phyloP scores from a whole-genome alignment of 2,329 filamentous ascomycete species.

The Cercospora sp. region DNA sequence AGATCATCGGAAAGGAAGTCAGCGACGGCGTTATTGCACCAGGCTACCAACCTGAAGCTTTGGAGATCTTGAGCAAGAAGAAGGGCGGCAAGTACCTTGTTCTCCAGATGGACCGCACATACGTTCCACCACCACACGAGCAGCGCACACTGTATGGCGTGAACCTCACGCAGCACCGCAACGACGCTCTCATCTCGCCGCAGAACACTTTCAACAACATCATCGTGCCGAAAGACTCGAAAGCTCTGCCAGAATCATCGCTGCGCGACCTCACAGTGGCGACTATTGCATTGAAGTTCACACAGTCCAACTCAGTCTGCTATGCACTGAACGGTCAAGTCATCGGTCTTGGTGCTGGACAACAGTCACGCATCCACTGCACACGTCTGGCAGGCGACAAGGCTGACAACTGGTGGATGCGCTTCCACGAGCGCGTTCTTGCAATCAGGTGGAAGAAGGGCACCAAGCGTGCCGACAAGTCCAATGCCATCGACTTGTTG shows the following conservation, averaged over 20 bases:
- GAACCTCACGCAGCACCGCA: constrained; percentile 84
- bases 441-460: constrained; percentile 96
- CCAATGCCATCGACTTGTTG: constrained; percentile 94
- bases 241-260: constrained; percentile 73
- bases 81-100: constrained; percentile 97
- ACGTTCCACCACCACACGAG: constrained; percentile 73
- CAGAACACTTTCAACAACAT: constrained; percentile 78
- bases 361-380: constrained; percentile 98
- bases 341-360: constrained; percentile 89
- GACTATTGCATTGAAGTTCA: constrained; percentile 97
- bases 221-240: constrained; percentile 79
- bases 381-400: constrained; percentile 96
- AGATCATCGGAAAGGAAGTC: constrained; percentile 97
- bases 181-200: constrained; percentile 83
- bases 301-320: constrained; percentile 98
- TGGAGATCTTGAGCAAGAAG: constrained; percentile 94
- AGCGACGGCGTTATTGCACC: constrained; percentile 96
- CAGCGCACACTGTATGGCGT: constrained; percentile 87
- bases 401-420: constrained; percentile 99
- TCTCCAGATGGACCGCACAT: constrained; percentile 88
- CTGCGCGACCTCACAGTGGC: constrained; percentile 89
- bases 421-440: constrained; percentile 88
- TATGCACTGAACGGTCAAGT: constrained; percentile 93
- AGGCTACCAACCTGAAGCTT: constrained; percentile 77
- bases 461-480: constrained; percentile 94